Conservation (phyloP, 768 basidiomycete species). For the Rickenella mellea region DNA sequence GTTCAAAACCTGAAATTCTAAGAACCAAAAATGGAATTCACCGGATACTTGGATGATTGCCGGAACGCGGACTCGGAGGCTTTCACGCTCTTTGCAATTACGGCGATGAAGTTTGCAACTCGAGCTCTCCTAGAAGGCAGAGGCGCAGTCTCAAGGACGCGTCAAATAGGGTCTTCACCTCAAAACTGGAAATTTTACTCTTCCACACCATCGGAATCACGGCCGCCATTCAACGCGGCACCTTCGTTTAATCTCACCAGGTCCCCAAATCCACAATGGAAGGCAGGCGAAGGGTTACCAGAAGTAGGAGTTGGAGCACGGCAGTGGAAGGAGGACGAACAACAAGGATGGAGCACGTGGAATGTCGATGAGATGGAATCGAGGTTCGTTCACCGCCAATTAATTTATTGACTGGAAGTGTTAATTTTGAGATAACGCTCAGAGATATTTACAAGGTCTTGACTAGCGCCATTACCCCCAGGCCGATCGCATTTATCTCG, state of each 20-base stretch:
- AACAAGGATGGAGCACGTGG: conserved; percentile 31
- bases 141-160: no score
- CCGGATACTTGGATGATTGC: no score
- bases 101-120: no score
- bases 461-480: conserved; percentile 50
- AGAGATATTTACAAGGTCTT: conserved; percentile 38
- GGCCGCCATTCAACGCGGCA: conserved; percentile 3
- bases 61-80: no score
- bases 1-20: no score
- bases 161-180: no score
- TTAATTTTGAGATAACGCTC: conserved; percentile 6
- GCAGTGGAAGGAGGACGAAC: conserved; percentile 22
- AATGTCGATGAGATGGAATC: conserved; percentile 24
- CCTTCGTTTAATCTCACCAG: conserved; percentile 24
- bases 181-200: no score
- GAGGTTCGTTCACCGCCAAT: conserved; percentile 16
- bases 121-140: no score
- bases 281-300: conserved; percentile 27
- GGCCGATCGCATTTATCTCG: conserved; percentile 63
- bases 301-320: conserved; percentile 10
- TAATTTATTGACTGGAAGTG: background rate
- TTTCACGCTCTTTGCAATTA: no score
- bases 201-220: background rate
- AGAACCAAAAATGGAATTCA: no score
- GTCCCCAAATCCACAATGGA: conserved; percentile 34